phyloP scores from a whole-genome alignment of 2,329 filamentous ascomycete genomes.

The Aspergillus nomiae region DNA sequence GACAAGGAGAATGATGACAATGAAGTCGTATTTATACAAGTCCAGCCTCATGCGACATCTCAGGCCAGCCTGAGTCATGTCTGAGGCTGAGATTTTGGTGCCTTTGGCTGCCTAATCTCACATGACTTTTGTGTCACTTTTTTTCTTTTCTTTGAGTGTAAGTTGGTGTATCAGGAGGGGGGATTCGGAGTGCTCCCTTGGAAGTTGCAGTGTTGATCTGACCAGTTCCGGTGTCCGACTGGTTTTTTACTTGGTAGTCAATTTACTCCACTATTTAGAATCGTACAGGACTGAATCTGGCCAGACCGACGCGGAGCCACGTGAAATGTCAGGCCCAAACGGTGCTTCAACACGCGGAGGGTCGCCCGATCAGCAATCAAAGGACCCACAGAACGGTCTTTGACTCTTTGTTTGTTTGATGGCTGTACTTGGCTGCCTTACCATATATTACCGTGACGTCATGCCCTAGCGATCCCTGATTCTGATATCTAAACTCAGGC shows the following conservation, averaged over 20 bases:
- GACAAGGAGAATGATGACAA: not conserved
- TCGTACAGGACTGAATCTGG: too few relatives aligned
- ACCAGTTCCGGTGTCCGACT: not conserved
- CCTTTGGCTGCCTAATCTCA: not conserved
- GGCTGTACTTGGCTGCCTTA: too few relatives aligned
- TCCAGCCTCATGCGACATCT: not conserved
- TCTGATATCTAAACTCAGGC: too few relatives aligned
- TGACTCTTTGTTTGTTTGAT: too few relatives aligned
- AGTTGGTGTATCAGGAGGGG: too few relatives aligned
- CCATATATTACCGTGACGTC: too few relatives aligned
- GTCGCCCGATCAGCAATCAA: not conserved
- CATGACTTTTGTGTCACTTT: not conserved
- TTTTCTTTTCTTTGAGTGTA: not conserved
- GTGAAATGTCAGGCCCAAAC: too few relatives aligned
- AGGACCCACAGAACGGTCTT: too few relatives aligned
- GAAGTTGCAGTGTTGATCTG: not conserved
- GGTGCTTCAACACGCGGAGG: not conserved
- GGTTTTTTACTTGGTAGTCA: not conserved
- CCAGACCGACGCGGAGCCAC: too few relatives aligned
- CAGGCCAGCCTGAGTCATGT: not conserved
- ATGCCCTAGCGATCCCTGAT: too few relatives aligned
- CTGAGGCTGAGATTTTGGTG: not conserved
- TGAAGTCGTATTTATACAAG: not conserved
- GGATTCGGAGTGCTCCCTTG: not conserved
- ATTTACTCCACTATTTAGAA: too few relatives aligned